Percentiles rank a stretch among this genome's conserved stretches.
Evolutionary conservation across 2,329 filamentous ascomycete genomes (phyloP).

Genomic region (Clonostachys rhizophaga): DNA sequence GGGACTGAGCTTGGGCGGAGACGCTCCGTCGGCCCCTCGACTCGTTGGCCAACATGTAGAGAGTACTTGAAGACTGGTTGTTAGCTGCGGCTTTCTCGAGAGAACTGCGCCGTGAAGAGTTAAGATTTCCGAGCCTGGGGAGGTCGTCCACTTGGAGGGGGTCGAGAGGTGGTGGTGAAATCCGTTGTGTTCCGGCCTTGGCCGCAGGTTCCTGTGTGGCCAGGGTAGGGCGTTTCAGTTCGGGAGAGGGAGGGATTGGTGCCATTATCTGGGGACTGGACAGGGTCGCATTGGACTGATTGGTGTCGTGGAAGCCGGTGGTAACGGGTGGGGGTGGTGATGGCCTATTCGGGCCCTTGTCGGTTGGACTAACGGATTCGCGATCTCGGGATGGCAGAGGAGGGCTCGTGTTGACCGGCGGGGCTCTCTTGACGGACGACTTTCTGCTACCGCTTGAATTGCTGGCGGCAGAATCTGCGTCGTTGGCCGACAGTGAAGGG

Average conservation of each 20-base stretch:
- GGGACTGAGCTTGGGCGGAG: constrained; percentile 37
- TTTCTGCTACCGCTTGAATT: constrained; percentile 7
- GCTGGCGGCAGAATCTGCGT: constrained; percentile 1
- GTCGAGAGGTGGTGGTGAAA: constrained; percentile 3
- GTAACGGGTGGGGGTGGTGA: too few relatives aligned
- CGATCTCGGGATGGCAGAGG: neutral
- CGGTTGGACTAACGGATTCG: too few relatives aligned
- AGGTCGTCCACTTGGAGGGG: constrained; percentile 9
- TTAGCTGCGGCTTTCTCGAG: constrained; percentile 16
- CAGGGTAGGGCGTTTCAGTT: constrained; percentile 12
- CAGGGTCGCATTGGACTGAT: neutral
- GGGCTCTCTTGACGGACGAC: constrained; percentile 2
- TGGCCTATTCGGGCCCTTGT: too few relatives aligned
- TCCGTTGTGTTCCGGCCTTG: constrained; percentile 1
- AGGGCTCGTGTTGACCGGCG: neutral
- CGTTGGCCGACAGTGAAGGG: constrained; percentile 26
- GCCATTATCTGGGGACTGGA: constrained; percentile 16
- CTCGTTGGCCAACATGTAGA: constrained; percentile 12
- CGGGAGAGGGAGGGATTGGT: constrained; percentile 20
- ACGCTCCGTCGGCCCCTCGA: constrained; percentile 36
- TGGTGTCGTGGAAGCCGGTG: neutral
- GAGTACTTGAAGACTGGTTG: constrained; percentile 7
- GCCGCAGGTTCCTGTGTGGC: constrained; percentile 11
- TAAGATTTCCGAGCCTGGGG: constrained; percentile 19
- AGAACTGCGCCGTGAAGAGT: constrained; percentile 22